phyloP scores from a whole-genome alignment of 2,329 filamentous ascomycete species.

The Hirsutella rhossiliensis region DNA sequence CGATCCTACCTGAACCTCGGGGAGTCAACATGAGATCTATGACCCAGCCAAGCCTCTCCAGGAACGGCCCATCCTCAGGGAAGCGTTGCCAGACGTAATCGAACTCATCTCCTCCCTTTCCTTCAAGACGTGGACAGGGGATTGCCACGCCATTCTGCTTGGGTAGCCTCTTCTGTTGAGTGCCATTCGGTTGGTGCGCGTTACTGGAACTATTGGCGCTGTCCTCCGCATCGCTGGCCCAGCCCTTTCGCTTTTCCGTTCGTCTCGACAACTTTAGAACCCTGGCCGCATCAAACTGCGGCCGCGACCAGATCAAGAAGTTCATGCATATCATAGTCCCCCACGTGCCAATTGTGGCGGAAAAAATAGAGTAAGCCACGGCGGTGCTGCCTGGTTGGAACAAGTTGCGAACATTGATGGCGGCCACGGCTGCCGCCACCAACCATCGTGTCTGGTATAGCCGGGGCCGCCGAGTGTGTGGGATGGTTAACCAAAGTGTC shows the following conservation, averaged over 20 bases:
- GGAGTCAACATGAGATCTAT: neutral
- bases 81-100: neutral
- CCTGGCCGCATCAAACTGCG: neutral
- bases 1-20: neutral
- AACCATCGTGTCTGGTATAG: slow-evolving; percentile 36
- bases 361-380: neutral
- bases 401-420: slow-evolving; percentile 29
- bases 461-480: slow-evolving; percentile 37
- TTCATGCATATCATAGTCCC: neutral
- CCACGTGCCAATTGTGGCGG: neutral
- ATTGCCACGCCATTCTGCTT: too few relatives aligned
- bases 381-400: neutral
- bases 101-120: neutral
- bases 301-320: neutral
- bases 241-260: neutral
- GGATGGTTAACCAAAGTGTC: slow-evolving; percentile 41
- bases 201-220: neutral
- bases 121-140: neutral
- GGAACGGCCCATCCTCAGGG: neutral
- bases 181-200: too few relatives aligned
- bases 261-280: neutral
- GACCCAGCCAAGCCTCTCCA: neutral
- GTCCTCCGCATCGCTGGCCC: neutral
- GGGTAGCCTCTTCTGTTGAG: too few relatives aligned
- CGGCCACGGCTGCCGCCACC: slow-evolving; percentile 29